phyloP scores from a whole-genome alignment of 2,329 filamentous ascomycete species.

The Tolypocladium sp. region DNA sequence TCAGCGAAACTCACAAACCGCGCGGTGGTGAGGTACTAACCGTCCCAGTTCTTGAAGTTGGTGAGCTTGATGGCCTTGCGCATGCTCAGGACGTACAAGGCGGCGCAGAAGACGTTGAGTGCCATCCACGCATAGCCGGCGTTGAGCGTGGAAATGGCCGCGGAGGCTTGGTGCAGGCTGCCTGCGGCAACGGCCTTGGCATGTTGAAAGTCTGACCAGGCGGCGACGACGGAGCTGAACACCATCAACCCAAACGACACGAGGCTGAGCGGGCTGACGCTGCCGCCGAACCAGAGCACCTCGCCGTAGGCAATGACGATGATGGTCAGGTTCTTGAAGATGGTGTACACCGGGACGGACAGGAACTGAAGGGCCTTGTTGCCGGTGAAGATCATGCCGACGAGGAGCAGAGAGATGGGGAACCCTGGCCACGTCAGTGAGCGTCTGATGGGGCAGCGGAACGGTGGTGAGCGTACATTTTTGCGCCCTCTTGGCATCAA shows the following conservation, averaged over 20 bases:
- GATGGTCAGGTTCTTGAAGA: constrained; percentile 99
- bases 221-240: constrained; percentile 83
- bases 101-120: constrained; percentile 90
- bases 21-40: constrained; percentile 46
- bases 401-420: constrained; percentile 87
- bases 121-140: constrained; percentile 97
- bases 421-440: constrained; percentile 56
- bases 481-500: constrained; percentile 80
- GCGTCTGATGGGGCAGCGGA: not conserved
- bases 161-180: constrained; percentile 54
- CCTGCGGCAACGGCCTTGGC: constrained; percentile 57
- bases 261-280: constrained; percentile 76
- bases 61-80: constrained; percentile 98
- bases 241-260: constrained; percentile 97
- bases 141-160: constrained; percentile 80
- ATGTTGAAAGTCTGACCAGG: constrained; percentile 93
- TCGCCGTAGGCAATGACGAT: constrained; percentile 98
- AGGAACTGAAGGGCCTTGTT: constrained; percentile 94
- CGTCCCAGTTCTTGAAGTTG: constrained; percentile 99
- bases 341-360: constrained; percentile 96
- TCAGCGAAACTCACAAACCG: constrained; percentile 16
- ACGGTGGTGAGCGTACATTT: constrained; percentile 57
- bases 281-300: constrained; percentile 95
- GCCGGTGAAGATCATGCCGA: constrained; percentile 98
- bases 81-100: constrained; percentile 85